Evolutionary conservation across 805 yeast genomes (phyloP), one percentile per base, ranked within the genome.

Genomic region (Pichia exigua): DNA sequence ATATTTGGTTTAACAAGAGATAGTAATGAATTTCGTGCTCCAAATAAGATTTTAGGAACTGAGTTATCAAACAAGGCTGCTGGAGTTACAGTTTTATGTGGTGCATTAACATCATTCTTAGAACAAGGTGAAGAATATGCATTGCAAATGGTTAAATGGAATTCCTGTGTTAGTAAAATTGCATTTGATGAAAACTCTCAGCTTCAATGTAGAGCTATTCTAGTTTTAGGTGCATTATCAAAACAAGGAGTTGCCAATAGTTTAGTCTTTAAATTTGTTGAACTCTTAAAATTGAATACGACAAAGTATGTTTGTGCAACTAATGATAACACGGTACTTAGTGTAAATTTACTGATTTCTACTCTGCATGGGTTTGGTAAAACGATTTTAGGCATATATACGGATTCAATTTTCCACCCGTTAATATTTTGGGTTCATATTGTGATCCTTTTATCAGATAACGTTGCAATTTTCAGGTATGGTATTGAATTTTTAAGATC

Each of bases 1-100:
- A 68, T 86, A 51, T 84, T 84, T 67, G 92, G 92, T 0, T 70
- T 85, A 55, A 81, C 81, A 7, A 77, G 86, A 61, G 79, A 76
- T 32, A 74, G 68, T 21, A 68, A 73, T 38, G 58, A 65, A 17
- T 57, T 67, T 60, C 43, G 15, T 21, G 46, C 17, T 22, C 21
- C 18, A 2, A 30, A 21, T 46, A 46, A 30, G n/a, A 22, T 45
- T 32, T 45, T 66, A 62, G 66, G 65, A 2, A 54, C 57, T 47
- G 73, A 52, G 53, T 61, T 57, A 75, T 72, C 62, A 48, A 76
- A 71, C 54, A 68, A 73, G 42, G 71, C 75, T 0, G 65, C 71
- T 39, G 70, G 76, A 15, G 73, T 85, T 59, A 87, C 85, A 49
- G 71, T 77, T 9, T 74, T 86, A 28, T 81, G 87, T 56, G 79